A percentile compares a stretch with the other conserved stretches of the same genome.
These are phyloP conservation scores for Colletotrichum tofieldiae DNA, from an alignment of 2,329 filamentous ascomycete genomes.

Conservation along the genomic window DNA sequence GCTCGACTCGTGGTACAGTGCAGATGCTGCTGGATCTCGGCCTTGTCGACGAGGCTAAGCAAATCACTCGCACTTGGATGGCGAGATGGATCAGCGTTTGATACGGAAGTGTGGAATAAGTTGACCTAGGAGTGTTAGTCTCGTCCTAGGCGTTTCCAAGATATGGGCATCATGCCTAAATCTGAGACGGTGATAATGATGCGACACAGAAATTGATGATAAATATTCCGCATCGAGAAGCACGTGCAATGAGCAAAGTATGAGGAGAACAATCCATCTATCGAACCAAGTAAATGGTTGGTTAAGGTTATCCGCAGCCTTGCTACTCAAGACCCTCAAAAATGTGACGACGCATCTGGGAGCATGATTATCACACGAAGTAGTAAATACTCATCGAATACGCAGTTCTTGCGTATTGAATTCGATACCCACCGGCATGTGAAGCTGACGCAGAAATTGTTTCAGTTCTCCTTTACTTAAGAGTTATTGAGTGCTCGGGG, in stretches of 20 bases:
- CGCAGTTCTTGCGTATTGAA: no score
- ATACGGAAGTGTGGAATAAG: not conserved
- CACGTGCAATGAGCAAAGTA: no score
- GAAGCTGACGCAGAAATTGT: no score
- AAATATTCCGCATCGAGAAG: not conserved
- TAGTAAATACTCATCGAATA: not conserved
- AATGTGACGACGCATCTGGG: not conserved
- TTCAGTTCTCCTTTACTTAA: not conserved
- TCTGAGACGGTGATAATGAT: not conserved
- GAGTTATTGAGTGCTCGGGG: not conserved
- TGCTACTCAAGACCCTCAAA: not conserved
- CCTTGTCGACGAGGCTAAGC: constrained; percentile 74
- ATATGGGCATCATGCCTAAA: not conserved
- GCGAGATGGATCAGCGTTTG: constrained; percentile 64
- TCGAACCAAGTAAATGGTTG: no score
- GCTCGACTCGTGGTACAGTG: constrained; percentile 68
- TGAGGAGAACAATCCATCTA: no score
- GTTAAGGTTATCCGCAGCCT: not conserved
- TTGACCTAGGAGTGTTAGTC: no score
- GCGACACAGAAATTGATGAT: not conserved
- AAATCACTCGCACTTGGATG: constrained; percentile 72
- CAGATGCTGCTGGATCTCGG: constrained; percentile 70
- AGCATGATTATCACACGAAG: not conserved
- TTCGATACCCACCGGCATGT: no score
- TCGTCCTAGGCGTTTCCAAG: not conserved